These are phyloP conservation scores for Globomyces sp. DNA, from an alignment of 371 early-diverging fungal species.

Conservation along the genomic window DNA sequence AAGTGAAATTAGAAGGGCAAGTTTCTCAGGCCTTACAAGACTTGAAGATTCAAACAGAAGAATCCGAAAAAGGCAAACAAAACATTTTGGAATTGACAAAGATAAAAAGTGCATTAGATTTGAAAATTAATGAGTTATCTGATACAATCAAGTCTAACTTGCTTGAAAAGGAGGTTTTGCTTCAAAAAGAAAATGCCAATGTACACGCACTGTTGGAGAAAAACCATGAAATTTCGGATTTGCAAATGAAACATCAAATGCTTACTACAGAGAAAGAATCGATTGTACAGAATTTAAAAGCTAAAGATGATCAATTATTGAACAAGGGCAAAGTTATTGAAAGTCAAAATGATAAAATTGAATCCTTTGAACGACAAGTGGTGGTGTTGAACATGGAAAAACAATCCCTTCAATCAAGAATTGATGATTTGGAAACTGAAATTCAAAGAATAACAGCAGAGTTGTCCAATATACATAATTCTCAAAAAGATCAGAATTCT, in stretches of 20 bases:
- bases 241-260: conserved; percentile 6
- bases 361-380: conserved; percentile 1
- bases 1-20: conserved; percentile 27
- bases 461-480: neutral
- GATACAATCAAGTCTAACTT: neutral
- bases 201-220: neutral
- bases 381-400: conserved; percentile 11
- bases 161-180: neutral
- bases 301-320: neutral
- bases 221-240: neutral
- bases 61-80: conserved; percentile 13
- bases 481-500: neutral
- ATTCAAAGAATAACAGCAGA: neutral
- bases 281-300: neutral
- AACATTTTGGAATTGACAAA: conserved; percentile 10
- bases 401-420: conserved; percentile 17
- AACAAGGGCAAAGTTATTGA: conserved; percentile 3
- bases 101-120: conserved; percentile 8
- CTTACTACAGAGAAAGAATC: conserved; percentile 2
- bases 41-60: conserved; percentile 20
- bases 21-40: conserved; percentile 21
- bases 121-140: conserved; percentile 15
- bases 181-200: neutral
- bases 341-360: conserved; percentile 5
- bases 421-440: conserved; percentile 24